Base-by-base conservation (phyloP, 805 yeast genomes). In the Hanseniaspora opuntiae region DNA sequence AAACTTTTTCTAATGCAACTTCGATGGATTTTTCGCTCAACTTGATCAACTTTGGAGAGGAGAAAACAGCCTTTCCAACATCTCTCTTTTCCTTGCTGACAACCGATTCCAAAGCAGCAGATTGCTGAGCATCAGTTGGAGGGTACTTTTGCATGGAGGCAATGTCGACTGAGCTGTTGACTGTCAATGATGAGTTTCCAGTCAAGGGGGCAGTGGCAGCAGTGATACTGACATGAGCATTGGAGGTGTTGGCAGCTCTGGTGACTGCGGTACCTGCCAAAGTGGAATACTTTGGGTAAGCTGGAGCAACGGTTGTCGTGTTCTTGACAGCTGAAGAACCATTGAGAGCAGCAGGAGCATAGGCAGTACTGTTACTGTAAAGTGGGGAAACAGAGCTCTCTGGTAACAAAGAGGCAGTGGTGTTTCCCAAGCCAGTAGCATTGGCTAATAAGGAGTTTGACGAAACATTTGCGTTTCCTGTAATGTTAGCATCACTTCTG, bases 1-100 rank as follows among this genome's bases (percentile, higher is more conserved):
- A 47, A 14, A 47, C 45, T 20, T 38, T 47, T 47, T 47, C 52
- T n/a, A 47, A 39, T 8, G 52, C 52, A 19, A 39, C 40, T 20
- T 47, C 52, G 19, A 47, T 38, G 14, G 45, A 8, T 30, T 19
- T 38, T 4, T 47, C 24, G 12, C 38, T 22, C 7, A 47, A 16
- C 20, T 38, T 38, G 33, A 47, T 38, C 6, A 47, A 25, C 24
- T 47, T 47, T 30, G 52, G 41, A 19, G 45, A 37, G n/a, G 44
- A 36, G 17, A 47, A 37, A 12, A 36, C 19, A 22, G 52, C 38
- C 10, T 30, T n/a, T 8, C 20, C 37, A 3, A 25, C 30, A 6
- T 47, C 24, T 39, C 45, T 37, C 14, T 47, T 46, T 4, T 24
- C 24, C 22, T 22, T 46, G 16, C 19, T 38, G 14, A n/a, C 25